Evolutionary conservation across 2,329 filamentous ascomycete species (phyloP), one percentile per base, ranked within the genome.

Genomic region (Dothistroma pini): DNA sequence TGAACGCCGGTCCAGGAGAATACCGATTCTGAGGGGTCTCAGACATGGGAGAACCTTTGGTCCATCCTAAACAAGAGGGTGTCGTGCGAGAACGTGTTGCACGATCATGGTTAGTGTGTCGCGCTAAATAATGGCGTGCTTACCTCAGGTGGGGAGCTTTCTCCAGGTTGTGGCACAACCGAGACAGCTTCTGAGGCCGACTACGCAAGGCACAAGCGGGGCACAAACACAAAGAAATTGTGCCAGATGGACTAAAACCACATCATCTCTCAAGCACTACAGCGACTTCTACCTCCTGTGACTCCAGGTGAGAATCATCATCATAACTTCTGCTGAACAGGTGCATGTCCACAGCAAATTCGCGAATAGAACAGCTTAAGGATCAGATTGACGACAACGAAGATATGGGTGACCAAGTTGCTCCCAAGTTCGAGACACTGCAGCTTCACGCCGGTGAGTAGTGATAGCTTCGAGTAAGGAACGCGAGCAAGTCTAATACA

Each of bases 401-500:
- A 63, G 19, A 29, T 16, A 53, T 53, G 51, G 51, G 22, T n/a
- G 51, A 53, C 31, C 25, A 53, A 53, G 55, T 78, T 22, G 72
- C 74, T 50, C 76, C 75, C 63, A 76, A 75, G 67, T 81, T 81
- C 57, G 79, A 81, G 75, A 81, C 79, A 68, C 75, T 81, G 70
- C 79, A 81, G 71, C 71, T 81, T 65, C 79, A 81, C 64, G 79
- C 79, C 61, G 79, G 79, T 79, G 72, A 63, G 72, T 53, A 34
- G 31, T 10, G 38, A 56, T 29, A 4, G 53, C 14, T 14, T 31
- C 32, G 32, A 35, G 8, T 6, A n/a, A 29, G 31, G 5, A 22
- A 4, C 7, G n/a, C 55, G 22, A 32, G 19, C n/a, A 10, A 34
- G 12, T 51, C 62, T 64, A 55, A 60, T 49, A 35, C 9, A 38